These are phyloP conservation scores for Cladosporium sphaerospermum DNA, from an alignment of 2,329 filamentous ascomycete genomes.

Conservation along the genomic window DNA sequence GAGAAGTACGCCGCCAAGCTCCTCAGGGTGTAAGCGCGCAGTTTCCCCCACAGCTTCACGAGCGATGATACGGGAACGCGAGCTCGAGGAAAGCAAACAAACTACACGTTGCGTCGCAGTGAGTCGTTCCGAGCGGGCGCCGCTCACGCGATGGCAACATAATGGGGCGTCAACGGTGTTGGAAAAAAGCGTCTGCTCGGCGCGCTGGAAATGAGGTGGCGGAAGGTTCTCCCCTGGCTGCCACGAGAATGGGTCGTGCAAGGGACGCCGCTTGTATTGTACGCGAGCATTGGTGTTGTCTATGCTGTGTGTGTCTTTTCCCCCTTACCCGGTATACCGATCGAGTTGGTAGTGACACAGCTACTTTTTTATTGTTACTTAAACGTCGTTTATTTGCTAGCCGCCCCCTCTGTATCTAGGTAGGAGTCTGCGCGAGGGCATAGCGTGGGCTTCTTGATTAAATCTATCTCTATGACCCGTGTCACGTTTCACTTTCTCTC, in stretches of 20 bases:
- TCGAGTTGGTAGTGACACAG: neutral
- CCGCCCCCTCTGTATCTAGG: slow-evolving; percentile 1
- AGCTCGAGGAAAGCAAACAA: too few species aligned
- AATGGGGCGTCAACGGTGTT: slow-evolving; percentile 9
- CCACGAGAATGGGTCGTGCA: too few species aligned
- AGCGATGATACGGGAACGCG: neutral
- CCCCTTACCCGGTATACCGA: neutral
- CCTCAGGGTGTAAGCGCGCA: slow-evolving; percentile 57
- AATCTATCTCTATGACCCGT: too few species aligned
- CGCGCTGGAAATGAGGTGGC: too few species aligned
- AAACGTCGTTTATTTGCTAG: neutral
- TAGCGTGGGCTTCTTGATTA: neutral
- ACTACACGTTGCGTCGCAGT: too few species aligned
- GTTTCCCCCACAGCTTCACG: neutral
- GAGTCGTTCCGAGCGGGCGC: neutral
- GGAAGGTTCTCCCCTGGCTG: too few species aligned
- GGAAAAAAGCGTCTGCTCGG: neutral
- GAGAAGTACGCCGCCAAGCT: slow-evolving; percentile 85
- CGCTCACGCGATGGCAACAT: neutral
- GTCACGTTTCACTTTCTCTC: too few species aligned
- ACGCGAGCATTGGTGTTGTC: slow-evolving; percentile 7
- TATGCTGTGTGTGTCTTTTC: neutral
- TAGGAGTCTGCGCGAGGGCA: neutral
- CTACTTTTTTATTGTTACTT: too few species aligned
- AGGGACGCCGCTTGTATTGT: slow-evolving; percentile 7